Conservation (phyloP, 2,329 filamentous ascomycete species). For the Diaporthe citriasiana region DNA sequence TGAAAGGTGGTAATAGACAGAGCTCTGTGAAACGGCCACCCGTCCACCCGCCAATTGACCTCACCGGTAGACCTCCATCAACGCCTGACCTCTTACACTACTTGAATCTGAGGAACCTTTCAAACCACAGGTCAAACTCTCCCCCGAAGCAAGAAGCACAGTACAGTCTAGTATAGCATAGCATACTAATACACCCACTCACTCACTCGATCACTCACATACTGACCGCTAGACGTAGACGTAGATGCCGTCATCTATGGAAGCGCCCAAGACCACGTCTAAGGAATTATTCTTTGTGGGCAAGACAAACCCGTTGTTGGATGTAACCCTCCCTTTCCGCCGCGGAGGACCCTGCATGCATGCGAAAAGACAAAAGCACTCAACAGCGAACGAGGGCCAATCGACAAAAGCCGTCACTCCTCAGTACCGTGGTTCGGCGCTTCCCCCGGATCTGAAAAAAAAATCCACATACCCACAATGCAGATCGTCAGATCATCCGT, state of each 20-base stretch:
- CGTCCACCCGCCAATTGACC: background rate
- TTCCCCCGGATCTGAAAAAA: slow-evolving; percentile 7
- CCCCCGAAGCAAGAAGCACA: background rate
- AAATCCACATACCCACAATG: background rate
- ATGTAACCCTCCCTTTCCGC: slow-evolving; percentile 17
- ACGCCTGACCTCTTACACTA: background rate
- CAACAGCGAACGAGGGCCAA: slow-evolving; percentile 25
- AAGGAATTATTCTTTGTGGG: background rate
- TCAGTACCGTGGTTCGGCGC: slow-evolving; percentile 15
- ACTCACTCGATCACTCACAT: background rate
- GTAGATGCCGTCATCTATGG: background rate
- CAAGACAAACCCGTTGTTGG: slow-evolving; percentile 10
- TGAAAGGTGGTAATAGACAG: background rate
- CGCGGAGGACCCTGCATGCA: slow-evolving; percentile 16
- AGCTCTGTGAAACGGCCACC: slow-evolving; percentile 2
- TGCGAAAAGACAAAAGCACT: background rate
- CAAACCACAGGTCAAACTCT: background rate
- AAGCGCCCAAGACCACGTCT: background rate
- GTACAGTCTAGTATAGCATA: too few relatives aligned
- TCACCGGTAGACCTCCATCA: background rate
- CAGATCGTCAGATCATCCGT: slow-evolving; percentile 11
- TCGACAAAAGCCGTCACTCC: background rate
- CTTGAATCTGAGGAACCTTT: too few relatives aligned
- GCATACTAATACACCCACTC: too few relatives aligned
- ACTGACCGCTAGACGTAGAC: background rate